Conservation (phyloP, 192 early-diverging fungal species). For the Ambispora gerdemannii region DNA sequence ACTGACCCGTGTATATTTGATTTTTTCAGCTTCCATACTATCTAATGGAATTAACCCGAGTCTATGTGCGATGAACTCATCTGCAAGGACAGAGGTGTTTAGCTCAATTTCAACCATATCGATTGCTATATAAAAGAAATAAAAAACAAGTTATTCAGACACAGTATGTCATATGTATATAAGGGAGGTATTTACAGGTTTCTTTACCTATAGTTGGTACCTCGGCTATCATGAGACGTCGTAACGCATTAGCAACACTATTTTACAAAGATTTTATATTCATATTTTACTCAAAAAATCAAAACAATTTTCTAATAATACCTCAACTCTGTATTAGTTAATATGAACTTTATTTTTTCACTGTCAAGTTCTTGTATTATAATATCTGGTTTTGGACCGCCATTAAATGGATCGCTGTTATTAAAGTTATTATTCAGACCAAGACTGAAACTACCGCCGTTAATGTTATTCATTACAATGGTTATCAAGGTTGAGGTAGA, state of each 20-base stretch:
- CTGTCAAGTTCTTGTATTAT: conserved; percentile 55
- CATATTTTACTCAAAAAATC: neutral
- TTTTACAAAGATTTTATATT: neutral
- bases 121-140: conserved; percentile 73
- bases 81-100: conserved; percentile 90
- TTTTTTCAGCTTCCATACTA: conserved; percentile 70
- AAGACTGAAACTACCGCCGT: no score
- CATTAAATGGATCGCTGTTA: neutral
- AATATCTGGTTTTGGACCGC: conserved; percentile 45
- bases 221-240: conserved; percentile 96
- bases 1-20: conserved; percentile 75
- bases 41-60: conserved; percentile 90
- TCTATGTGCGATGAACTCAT: conserved; percentile 95
- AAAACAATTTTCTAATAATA: conserved; percentile 24
- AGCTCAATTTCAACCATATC: conserved; percentile 93
- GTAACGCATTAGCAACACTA: conserved; percentile 87
- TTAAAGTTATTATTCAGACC: no score
- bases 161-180: neutral
- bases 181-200: neutral
- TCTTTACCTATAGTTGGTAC: conserved; percentile 83
- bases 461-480: no score
- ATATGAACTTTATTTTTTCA: conserved; percentile 71
- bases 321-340: conserved; percentile 85
- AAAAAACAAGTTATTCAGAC: neutral
- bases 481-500: no score